A percentile compares a stretch with the other conserved stretches of the same genome.
phyloP scores from a whole-genome alignment of 495 filamentous ascomycete genomes.

The Penicillium alfredii region DNA sequence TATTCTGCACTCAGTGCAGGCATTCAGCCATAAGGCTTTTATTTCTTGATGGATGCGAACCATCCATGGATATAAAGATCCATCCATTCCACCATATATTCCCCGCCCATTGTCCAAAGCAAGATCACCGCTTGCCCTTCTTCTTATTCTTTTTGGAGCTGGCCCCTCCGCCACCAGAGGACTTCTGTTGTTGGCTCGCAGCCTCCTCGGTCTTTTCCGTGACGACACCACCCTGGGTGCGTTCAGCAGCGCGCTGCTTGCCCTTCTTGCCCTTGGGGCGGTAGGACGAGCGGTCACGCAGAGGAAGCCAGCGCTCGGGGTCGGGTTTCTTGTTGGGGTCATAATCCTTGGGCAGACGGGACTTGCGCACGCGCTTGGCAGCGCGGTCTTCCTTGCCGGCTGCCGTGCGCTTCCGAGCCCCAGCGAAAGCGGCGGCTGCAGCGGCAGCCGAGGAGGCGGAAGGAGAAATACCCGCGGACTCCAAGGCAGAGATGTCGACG shows the following conservation, averaged over 20 bases:
- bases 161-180: slow-evolving; percentile 30
- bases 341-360: slow-evolving; percentile 70
- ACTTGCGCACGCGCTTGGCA: slow-evolving; percentile 63
- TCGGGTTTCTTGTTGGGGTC: slow-evolving; percentile 70
- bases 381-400: slow-evolving; percentile 41
- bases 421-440: slow-evolving; percentile 33
- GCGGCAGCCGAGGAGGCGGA: slow-evolving; percentile 39
- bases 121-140: slow-evolving; percentile 61
- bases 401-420: slow-evolving; percentile 53
- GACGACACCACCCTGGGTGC: slow-evolving; percentile 80
- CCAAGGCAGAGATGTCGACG: slow-evolving; percentile 63
- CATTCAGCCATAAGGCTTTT: too few relatives aligned
- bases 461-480: slow-evolving; percentile 69
- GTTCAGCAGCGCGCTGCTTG: slow-evolving; percentile 67
- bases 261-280: slow-evolving; percentile 87
- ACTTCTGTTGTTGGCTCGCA: slow-evolving; percentile 38
- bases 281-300: slow-evolving; percentile 83
- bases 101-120: not conserved
- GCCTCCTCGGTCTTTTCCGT: slow-evolving; percentile 62
- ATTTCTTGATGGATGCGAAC: too few relatives aligned
- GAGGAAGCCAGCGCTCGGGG: slow-evolving; percentile 86
- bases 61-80: slow-evolving; percentile 2
- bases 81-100: slow-evolving; percentile 5
- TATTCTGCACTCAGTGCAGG: too few relatives aligned
- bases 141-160: slow-evolving; percentile 66